These are phyloP conservation scores for Pisolithus marmoratus DNA, from an alignment of 768 basidiomycete species.

Conservation along the genomic window DNA sequence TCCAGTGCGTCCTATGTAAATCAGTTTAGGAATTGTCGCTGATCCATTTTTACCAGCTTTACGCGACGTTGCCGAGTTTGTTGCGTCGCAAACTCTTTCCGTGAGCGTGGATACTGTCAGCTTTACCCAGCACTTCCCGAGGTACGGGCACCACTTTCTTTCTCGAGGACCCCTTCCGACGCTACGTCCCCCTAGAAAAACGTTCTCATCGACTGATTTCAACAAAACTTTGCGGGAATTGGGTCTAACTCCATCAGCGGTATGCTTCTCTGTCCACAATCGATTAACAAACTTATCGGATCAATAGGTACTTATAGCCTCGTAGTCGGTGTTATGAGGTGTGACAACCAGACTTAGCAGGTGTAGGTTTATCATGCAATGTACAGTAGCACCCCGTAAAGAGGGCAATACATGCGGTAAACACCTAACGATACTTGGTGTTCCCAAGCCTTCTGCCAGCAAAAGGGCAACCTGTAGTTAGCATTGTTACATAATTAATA, in stretches of 20 bases:
- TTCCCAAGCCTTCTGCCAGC: no score
- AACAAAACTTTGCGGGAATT: constrained; percentile 76
- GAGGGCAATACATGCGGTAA: no score
- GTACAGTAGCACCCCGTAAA: background rate
- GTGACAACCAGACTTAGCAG: background rate
- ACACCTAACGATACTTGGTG: no score
- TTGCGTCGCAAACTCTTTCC: constrained; percentile 66
- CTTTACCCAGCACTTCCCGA: constrained; percentile 79
- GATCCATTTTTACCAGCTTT: constrained; percentile 46
- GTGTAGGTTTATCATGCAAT: background rate
- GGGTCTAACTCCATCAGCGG: constrained; percentile 88
- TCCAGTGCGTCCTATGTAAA: constrained; percentile 47
- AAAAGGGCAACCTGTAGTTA: no score
- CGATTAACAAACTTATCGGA: background rate
- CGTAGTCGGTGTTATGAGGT: background rate
- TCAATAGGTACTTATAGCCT: background rate
- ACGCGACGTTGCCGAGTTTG: constrained; percentile 79
- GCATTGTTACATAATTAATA: no score
- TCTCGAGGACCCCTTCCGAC: background rate
- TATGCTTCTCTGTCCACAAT: constrained; percentile 27
- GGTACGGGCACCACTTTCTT: constrained; percentile 39
- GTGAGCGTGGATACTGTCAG: constrained; percentile 76
- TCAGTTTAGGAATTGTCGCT: background rate
- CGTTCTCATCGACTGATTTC: constrained; percentile 67
- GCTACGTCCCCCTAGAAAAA: constrained; percentile 50